Percentiles rank a stretch among this genome's conserved stretches.
phyloP scores from a whole-genome alignment of 2,329 filamentous ascomycete genomes.

The Aspergillus texensis region DNA sequence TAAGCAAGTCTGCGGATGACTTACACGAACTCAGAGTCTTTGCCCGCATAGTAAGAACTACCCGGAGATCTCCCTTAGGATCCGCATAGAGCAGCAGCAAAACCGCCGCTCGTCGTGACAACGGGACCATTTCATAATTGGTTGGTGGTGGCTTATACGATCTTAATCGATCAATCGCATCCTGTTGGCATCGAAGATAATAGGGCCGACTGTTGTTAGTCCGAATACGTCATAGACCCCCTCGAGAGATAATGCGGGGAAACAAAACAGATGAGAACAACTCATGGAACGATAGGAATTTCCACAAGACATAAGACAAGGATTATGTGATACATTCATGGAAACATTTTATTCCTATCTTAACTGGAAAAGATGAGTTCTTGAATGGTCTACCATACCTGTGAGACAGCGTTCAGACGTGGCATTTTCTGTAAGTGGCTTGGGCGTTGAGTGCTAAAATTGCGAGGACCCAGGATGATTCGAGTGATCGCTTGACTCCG shows the following conservation, averaged over 20 bases:
- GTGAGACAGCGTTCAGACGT: conserved; percentile 15
- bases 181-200: conserved; percentile 29
- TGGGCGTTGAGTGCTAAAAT: conserved; percentile 9
- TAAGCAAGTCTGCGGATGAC: conserved; percentile 4
- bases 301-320: neutral
- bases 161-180: conserved; percentile 59
- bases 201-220: neutral
- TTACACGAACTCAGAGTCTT: conserved; percentile 61
- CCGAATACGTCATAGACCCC: neutral
- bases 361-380: neutral
- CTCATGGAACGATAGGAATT: neutral
- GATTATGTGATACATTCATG: neutral
- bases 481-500: conserved; percentile 5
- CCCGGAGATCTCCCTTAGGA: conserved; percentile 72
- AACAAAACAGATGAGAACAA: neutral
- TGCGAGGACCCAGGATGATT: conserved; percentile 5
- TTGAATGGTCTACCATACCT: conserved; percentile 9
- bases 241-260: neutral
- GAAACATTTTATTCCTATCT: neutral
- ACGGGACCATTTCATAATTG: conserved; percentile 58
- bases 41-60: conserved; percentile 65
- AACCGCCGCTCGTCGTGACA: conserved; percentile 77
- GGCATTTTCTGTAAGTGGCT: conserved; percentile 14
- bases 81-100: conserved; percentile 88
- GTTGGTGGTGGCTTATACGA: conserved; percentile 60